phyloP scores from a whole-genome alignment of 208 protist species.

The Wallacemonas sp. region DNA sequence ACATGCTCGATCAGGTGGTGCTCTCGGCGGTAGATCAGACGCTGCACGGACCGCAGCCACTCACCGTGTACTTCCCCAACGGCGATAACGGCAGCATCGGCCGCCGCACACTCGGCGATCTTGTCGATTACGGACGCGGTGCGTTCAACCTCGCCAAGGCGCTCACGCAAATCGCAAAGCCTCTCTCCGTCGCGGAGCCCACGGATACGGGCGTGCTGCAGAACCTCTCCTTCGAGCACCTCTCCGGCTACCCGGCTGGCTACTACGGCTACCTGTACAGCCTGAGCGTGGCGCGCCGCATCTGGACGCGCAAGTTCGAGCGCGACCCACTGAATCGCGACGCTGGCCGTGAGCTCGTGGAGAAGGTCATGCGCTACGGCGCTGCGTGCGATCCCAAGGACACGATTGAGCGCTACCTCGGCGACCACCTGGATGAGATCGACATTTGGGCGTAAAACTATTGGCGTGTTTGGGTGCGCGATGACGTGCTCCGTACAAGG shows the following conservation, averaged over 20 bases:
- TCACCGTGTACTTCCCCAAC: conserved; percentile 88
- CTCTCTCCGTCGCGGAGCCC: conserved; percentile 74
- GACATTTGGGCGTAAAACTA: conserved; percentile 80
- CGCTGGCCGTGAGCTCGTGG: conserved; percentile 75
- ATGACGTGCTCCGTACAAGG: background rate
- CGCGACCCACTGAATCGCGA: conserved; percentile 84
- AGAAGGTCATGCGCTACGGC: conserved; percentile 86
- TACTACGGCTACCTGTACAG: conserved; percentile 95
- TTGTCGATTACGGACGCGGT: conserved; percentile 69
- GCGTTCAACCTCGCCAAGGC: conserved; percentile 83
- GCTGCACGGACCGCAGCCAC: conserved; percentile 85
- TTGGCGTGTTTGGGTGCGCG: background rate
- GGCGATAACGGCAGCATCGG: conserved; percentile 59
- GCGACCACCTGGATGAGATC: conserved; percentile 83
- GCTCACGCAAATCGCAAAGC: conserved; percentile 77
- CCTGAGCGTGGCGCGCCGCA: conserved; percentile 81
- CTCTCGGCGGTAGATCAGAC: conserved; percentile 87
- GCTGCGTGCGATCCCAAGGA: conserved; percentile 83
- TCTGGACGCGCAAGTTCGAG: conserved; percentile 91
- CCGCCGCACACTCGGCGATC: conserved; percentile 83
- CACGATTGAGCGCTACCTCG: conserved; percentile 82
- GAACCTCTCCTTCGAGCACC: conserved; percentile 89
- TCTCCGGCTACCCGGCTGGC: conserved; percentile 88
- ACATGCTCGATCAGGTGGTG: conserved; percentile 88
- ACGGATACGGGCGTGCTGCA: conserved; percentile 67